Percentiles rank a stretch among this genome's conserved stretches.
These are phyloP conservation scores for Cercospora nicotianae DNA, from an alignment of 2,329 filamentous ascomycete genomes.

Conservation along the genomic window DNA sequence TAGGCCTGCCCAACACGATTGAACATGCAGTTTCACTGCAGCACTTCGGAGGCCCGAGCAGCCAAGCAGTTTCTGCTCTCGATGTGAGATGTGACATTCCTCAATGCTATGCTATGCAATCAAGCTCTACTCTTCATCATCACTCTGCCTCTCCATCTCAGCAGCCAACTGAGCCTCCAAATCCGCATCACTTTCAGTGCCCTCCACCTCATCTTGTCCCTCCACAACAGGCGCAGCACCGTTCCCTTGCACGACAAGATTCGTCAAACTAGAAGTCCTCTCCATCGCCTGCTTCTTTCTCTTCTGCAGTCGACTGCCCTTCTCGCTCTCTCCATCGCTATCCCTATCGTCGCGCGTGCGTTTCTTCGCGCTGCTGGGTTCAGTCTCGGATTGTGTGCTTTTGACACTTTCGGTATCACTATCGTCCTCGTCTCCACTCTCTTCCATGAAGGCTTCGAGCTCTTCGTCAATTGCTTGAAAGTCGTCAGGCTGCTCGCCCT, in stretches of 20 bases:
- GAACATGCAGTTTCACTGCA: not conserved
- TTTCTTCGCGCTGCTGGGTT: slow-evolving; percentile 30
- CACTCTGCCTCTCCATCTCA: slow-evolving; percentile 41
- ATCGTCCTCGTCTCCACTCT: slow-evolving; percentile 50
- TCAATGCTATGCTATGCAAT: not conserved
- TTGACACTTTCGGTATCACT: slow-evolving; percentile 30
- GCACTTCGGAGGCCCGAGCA: not conserved
- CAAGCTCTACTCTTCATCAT: slow-evolving; percentile 37
- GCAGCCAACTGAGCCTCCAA: slow-evolving; percentile 57
- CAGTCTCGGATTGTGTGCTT: slow-evolving; percentile 23
- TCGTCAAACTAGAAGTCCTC: slow-evolving; percentile 50
- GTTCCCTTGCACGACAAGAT: slow-evolving; percentile 31
- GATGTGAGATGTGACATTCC: not conserved
- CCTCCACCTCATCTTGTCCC: slow-evolving; percentile 41
- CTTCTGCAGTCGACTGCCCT: slow-evolving; percentile 47
- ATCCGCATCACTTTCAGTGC: slow-evolving; percentile 47
- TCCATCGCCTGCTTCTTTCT: slow-evolving; percentile 51
- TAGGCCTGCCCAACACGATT: not conserved
- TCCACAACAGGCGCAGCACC: slow-evolving; percentile 27
- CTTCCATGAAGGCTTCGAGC: slow-evolving; percentile 69
- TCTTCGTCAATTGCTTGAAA: slow-evolving; percentile 63
- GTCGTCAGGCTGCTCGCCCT: slow-evolving; percentile 40
- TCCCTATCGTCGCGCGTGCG: slow-evolving; percentile 36
- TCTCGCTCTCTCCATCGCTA: slow-evolving; percentile 43
- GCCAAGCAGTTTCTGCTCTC: not conserved